Evolutionary conservation across 257 asterid genomes (phyloP).

Genomic region (Ilex aquifolium): DNA sequence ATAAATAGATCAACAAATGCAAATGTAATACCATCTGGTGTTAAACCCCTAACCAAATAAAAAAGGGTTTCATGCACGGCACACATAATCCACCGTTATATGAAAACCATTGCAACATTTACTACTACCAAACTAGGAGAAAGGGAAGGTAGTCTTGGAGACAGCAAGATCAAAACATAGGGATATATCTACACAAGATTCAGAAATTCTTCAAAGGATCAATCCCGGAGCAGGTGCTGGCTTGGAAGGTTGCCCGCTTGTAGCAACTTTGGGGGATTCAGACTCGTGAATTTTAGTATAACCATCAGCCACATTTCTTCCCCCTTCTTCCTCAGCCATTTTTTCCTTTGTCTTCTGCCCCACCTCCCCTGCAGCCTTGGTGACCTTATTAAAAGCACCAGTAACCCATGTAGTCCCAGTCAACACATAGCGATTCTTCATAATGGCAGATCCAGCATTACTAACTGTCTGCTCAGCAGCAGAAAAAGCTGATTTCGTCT

Average conservation of each 20-base stretch:
- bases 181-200: background rate
- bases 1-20: too few species aligned
- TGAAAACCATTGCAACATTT: too few species aligned
- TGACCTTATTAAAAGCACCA: constrained; percentile 51
- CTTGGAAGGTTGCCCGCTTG: constrained; percentile 22
- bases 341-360: constrained; percentile 60
- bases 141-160: background rate
- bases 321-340: constrained; percentile 46
- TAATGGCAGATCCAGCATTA: constrained; percentile 49
- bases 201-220: constrained; percentile 16
- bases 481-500: constrained; percentile 50
- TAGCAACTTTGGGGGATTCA: constrained; percentile 25
- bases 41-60: too few species aligned
- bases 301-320: constrained; percentile 34
- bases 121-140: too few species aligned
- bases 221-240: constrained; percentile 41
- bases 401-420: constrained; percentile 65
- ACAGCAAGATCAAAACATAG: background rate
- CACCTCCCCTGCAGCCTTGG: constrained; percentile 55
- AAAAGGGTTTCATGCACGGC: too few species aligned
- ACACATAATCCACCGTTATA: too few species aligned
- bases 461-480: constrained; percentile 65
- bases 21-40: too few species aligned
- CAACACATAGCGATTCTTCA: constrained; percentile 54
- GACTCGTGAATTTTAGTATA: constrained; percentile 21